Evolutionary conservation across 2,329 filamentous ascomycete species (phyloP), one percentile per base, ranked within the genome.

Genomic region (Clarireedia sp.): DNA sequence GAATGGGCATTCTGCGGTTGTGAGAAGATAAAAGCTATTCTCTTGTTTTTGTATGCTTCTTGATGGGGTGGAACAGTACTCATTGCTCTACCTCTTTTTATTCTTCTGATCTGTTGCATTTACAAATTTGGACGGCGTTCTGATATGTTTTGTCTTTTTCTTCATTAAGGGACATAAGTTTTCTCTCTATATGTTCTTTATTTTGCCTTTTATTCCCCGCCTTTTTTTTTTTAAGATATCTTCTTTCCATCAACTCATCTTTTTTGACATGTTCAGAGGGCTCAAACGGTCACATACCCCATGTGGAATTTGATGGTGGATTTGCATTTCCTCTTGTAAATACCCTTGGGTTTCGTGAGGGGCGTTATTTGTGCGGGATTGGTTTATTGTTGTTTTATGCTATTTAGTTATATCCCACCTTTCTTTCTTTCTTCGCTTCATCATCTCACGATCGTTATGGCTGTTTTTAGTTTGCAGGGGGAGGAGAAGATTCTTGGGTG

Each of bases 251-350:
- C 23, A 23, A 41, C 36, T 29, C 26, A n/a, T 33, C n/a, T 5
- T 53, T n/a, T 29, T 36, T 40, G 9, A n/a, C 21, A 21, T 17
- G 37, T 24, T 51, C 8, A 5, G 3, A 54, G 43, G 43, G 10
- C 38, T 48, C 17, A 12, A 21, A 14, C 24, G 21, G 47, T 54
- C 33, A 40, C 51, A 26, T 54, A 33, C 9, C 7, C 26, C 44
- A 48, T n/a, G n/a, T 38, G 51, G 26, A 23, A 21, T 54, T 53
- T 21, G 33, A 54, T 8, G 24, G 47, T 17, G 17, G 43, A 23
- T 48, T 48, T 33, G 51, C 51, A 40, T 48, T 54, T 54, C 24
- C 43, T 54, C 51, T 48, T 54, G 51, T 54, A 48, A 54, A 54
- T 54, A 54, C 51, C 51, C 51, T 54, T 48, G 23, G 51, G 33